Evolutionary conservation across 1,139 yeast genomes (phyloP).

Genomic region (Geotrichum europaeum): DNA sequence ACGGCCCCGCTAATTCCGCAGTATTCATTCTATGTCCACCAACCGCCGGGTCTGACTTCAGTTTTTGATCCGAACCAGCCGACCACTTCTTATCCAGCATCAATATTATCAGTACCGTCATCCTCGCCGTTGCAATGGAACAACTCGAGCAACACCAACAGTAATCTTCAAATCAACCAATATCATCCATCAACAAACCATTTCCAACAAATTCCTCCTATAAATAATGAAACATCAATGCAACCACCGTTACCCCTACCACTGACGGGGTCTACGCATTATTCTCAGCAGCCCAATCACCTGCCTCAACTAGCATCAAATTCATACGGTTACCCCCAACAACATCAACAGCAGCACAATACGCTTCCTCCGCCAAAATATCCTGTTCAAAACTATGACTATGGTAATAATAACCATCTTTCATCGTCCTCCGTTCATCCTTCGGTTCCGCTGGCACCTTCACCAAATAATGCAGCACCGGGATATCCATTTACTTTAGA

Average conservation of each 20-base stretch:
- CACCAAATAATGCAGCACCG: background rate
- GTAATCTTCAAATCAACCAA: background rate
- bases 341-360: background rate
- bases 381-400: background rate
- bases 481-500: background rate
- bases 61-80: slow-evolving; percentile 6
- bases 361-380: background rate
- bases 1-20: slow-evolving; percentile 1
- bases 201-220: background rate
- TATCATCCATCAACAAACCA: background rate
- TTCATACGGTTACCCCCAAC: background rate
- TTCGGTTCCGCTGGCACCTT: background rate
- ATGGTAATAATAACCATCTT: background rate
- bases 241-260: background rate
- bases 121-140: background rate
- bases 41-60: slow-evolving; percentile 7
- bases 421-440: background rate
- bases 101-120: background rate
- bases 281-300: background rate
- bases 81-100: background rate
- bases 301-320: background rate
- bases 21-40: slow-evolving; percentile 5
- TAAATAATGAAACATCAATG: background rate
- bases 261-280: background rate
- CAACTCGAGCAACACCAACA: background rate